Percentiles rank a stretch among this genome's conserved stretches.
These are phyloP conservation scores for Trichoderma virens DNA, from an alignment of 495 filamentous ascomycete species.

Conservation along the genomic window DNA sequence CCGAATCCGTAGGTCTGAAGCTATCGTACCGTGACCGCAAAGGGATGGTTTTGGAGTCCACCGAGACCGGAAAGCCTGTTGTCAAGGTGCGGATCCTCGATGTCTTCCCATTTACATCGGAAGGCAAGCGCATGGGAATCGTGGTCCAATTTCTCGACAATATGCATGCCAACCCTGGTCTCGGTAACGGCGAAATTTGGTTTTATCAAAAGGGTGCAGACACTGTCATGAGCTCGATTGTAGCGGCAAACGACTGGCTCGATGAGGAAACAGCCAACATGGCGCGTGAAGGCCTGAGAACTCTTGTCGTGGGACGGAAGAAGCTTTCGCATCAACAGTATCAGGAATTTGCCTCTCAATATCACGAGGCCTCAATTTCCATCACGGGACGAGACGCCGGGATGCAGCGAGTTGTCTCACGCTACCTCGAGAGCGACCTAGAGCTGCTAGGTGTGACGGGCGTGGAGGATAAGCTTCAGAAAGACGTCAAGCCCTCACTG, in stretches of 20 bases:
- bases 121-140: slow-evolving; percentile 98
- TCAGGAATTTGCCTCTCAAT: slow-evolving; percentile 63
- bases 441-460: slow-evolving; percentile 94
- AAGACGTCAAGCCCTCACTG: slow-evolving; percentile 87
- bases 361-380: slow-evolving; percentile 71
- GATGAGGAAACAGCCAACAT: slow-evolving; percentile 98
- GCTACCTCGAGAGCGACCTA: slow-evolving; percentile 79
- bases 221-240: slow-evolving; percentile 92
- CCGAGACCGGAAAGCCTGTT: slow-evolving; percentile 65
- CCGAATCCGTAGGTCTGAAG: slow-evolving; percentile 83
- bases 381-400: slow-evolving; percentile 70
- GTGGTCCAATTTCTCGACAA: slow-evolving; percentile 72
- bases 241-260: slow-evolving; percentile 93
- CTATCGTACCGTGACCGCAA: slow-evolving; percentile 80
- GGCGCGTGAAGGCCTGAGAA: slow-evolving; percentile 92
- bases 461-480: slow-evolving; percentile 93
- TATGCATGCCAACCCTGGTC: slow-evolving; percentile 31
- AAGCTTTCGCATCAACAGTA: slow-evolving; percentile 69
- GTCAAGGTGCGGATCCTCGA: slow-evolving; percentile 88
- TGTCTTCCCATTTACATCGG: slow-evolving; percentile 95
- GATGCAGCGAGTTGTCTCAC: slow-evolving; percentile 70
- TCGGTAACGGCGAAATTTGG: slow-evolving; percentile 70
- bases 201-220: slow-evolving; percentile 99
- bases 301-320: slow-evolving; percentile 87
- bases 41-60: slow-evolving; percentile 70